Base-by-base conservation (phyloP, 805 yeast genomes). In the Maudiozyma barnettii region DNA sequence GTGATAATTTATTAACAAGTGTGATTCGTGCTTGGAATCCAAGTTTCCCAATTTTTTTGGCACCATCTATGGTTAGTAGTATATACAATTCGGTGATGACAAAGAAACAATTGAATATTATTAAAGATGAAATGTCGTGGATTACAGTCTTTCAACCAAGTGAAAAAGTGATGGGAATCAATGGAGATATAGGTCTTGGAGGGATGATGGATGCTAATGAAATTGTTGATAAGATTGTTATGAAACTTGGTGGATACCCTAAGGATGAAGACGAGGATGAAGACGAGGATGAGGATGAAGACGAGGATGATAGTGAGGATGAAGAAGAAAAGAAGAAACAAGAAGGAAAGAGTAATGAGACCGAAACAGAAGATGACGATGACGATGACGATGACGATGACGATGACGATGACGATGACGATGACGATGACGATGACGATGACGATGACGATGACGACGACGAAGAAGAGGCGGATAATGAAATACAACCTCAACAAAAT, bases 201-300 rank as follows among this genome's bases (percentile, higher is more conserved):
- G 98, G 98, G 45, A 91, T 91, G 98, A 84, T 90, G 82, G 97
- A 91, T 57, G 87, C 93, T 81, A 84, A 87, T 64, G 97, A 90
- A 61, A 82, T 91, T 56, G 95, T 88, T 20, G 95, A 89, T 60
- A 79, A 80, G 59, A 74, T 87, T 45, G 93, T 84, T 13, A 72
- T 80, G 64, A 83, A 82, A 59, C 68, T 88, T 52, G 78, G 81
- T 50, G 73, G 79, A 51, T 67, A 76, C 74, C 81, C 81, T 19
- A 76, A 75, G 45, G 74, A 70, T 21, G 77, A 70, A 10, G 75
- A 70, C 21, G 74, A 66, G 10, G 73, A 71, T 0, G 75, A 70
- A 6, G 66, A 68, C 13, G 73, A 67, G 8, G 70, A 72, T 13
- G 72, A 64, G 2, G 67, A 61, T 2, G 66, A 66, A 13, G 70